phyloP scores from a whole-genome alignment of 805 yeast genomes.

The Nematodospora valgi region DNA sequence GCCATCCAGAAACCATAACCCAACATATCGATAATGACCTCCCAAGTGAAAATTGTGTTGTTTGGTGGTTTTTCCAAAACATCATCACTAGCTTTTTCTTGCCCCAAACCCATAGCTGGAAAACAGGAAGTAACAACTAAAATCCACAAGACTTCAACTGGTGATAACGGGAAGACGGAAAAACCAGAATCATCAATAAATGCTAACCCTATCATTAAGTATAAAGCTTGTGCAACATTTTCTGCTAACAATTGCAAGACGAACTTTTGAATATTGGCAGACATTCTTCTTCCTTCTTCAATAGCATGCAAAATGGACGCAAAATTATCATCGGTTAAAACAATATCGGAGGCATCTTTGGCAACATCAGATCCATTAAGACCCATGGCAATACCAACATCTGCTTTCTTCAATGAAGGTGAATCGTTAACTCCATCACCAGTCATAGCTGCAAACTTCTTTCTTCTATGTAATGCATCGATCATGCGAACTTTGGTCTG shows the following conservation, averaged over 20 bases:
- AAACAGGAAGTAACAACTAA: slow-evolving; percentile 75
- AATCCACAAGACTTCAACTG: slow-evolving; percentile 79
- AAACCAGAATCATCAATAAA: slow-evolving; percentile 29
- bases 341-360: slow-evolving; percentile 79
- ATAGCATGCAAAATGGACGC: slow-evolving; percentile 76
- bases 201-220: slow-evolving; percentile 45
- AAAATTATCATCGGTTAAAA: slow-evolving; percentile 67
- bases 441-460: slow-evolving; percentile 38
- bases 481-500: slow-evolving; percentile 42
- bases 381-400: slow-evolving; percentile 85
- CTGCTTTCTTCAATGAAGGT: slow-evolving; percentile 71
- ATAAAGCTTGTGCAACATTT: slow-evolving; percentile 68
- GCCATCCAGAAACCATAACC: slow-evolving; percentile 44
- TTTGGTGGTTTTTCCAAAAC: slow-evolving; percentile 36
- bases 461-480: slow-evolving; percentile 37
- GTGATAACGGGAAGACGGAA: slow-evolving; percentile 42
- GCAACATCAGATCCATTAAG: slow-evolving; percentile 77
- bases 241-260: slow-evolving; percentile 70
- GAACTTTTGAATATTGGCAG: slow-evolving; percentile 73
- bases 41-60: slow-evolving; percentile 36
- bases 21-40: slow-evolving; percentile 38
- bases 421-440: slow-evolving; percentile 80
- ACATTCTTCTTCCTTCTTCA: slow-evolving; percentile 80
- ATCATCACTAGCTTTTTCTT: slow-evolving; percentile 38
- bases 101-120: slow-evolving; percentile 82